Conservation (phyloP, 139 green algal genomes). For the Picochlorum sp. region DNA sequence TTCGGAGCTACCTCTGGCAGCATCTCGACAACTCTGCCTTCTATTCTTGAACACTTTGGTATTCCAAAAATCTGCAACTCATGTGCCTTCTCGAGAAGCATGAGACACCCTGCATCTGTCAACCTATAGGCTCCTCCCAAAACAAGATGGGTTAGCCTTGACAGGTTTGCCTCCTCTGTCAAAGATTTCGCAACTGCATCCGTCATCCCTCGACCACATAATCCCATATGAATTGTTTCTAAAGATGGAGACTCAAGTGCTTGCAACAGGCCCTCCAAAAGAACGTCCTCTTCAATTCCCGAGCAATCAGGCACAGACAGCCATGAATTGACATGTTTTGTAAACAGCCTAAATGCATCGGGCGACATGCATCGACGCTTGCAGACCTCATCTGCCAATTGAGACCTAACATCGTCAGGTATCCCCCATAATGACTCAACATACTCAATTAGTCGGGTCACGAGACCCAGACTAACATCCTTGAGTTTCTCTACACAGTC, state of each 20-base stretch:
- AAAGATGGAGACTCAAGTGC: conserved; percentile 20
- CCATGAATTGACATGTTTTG: conserved; percentile 25
- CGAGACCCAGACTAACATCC: conserved; percentile 26
- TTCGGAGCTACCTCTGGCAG: conserved; percentile 35
- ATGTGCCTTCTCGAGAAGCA: conserved; percentile 23
- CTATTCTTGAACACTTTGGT: conserved; percentile 33
- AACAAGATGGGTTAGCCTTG: conserved; percentile 23
- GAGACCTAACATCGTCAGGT: conserved; percentile 40
- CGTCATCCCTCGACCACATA: conserved; percentile 50
- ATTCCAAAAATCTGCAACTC: conserved; percentile 22
- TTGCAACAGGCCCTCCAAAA: conserved; percentile 34
- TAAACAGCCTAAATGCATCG: conserved; percentile 39
- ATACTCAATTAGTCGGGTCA: conserved; percentile 49
- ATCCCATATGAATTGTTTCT: conserved; percentile 47
- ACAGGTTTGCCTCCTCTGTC: conserved; percentile 2
- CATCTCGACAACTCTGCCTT: conserved; percentile 16
- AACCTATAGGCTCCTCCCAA: conserved; percentile 57
- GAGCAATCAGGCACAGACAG: conserved; percentile 36
- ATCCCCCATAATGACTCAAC: conserved; percentile 54
- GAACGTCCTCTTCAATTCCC: not conserved
- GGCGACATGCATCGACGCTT: conserved; percentile 28
- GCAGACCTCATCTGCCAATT: conserved; percentile 38
- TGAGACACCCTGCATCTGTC: conserved; percentile 32
- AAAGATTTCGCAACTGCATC: conserved; percentile 34
- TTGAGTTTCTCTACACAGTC: conserved; percentile 31